A percentile compares a stretch with the other conserved stretches of the same genome.
Conservation (phyloP, 805 yeast genomes). For the Komagataella kurtzmanii region DNA sequence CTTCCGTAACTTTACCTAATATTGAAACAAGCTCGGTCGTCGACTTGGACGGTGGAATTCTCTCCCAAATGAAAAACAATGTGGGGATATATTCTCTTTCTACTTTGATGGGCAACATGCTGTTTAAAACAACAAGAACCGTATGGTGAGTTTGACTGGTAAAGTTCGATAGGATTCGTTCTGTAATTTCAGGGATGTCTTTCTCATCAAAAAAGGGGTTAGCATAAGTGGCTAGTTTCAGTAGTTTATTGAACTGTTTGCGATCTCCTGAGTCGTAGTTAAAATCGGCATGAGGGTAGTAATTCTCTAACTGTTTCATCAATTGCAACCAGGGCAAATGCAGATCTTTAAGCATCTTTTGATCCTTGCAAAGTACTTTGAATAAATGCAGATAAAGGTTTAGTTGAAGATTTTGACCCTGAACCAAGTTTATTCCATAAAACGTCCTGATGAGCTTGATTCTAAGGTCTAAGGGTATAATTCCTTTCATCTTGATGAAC, state of each 20-base stretch:
- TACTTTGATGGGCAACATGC: constrained; percentile 36
- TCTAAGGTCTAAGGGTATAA: constrained; percentile 57
- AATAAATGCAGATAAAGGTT: constrained; percentile 51
- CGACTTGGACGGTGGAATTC: constrained; percentile 26
- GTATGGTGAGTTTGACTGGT: constrained; percentile 39
- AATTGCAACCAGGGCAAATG: constrained; percentile 38
- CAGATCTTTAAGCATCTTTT: constrained; percentile 24
- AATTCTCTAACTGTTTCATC: constrained; percentile 19
- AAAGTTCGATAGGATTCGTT: constrained; percentile 34
- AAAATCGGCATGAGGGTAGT: constrained; percentile 33
- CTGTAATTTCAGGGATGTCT: constrained; percentile 36
- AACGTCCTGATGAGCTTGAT: constrained; percentile 53
- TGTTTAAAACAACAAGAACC: constrained; percentile 36
- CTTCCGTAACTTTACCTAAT: constrained; percentile 45
- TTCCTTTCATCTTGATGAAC: constrained; percentile 67
- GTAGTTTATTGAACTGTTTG: constrained; percentile 30
- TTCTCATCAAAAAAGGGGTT: constrained; percentile 37
- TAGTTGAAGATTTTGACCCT: constrained; percentile 56
- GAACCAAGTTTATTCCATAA: constrained; percentile 55
- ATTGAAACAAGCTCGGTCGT: constrained; percentile 41
- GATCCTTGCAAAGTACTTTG: constrained; percentile 38
- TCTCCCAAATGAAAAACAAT: constrained; percentile 61
- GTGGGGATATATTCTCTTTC: constrained; percentile 43
- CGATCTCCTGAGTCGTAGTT: constrained; percentile 35
- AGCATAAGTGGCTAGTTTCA: constrained; percentile 39